A percentile compares a stretch with the other conserved stretches of the same genome.
These are phyloP conservation scores for Schizosaccharomyces lindneri DNA, from an alignment of 805 yeast genomes.

Conservation along the genomic window DNA sequence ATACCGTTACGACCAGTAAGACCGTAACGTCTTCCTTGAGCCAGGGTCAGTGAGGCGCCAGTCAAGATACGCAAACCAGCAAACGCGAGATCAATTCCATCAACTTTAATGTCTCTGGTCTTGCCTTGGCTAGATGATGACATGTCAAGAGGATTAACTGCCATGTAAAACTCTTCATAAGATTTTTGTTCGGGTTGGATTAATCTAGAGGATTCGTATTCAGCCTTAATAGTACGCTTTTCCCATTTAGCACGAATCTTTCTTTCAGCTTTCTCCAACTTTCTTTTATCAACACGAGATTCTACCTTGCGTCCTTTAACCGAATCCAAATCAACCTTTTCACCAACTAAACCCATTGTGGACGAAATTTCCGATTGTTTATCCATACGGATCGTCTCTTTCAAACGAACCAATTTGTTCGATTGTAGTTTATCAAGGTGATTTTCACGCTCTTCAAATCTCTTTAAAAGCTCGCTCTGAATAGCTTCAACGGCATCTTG, in stretches of 20 bases:
- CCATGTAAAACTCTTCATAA: conserved; percentile 83
- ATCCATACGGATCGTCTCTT: conserved; percentile 36
- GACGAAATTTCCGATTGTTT: conserved; percentile 46
- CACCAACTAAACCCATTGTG: conserved; percentile 52
- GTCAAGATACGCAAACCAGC: conserved; percentile 81
- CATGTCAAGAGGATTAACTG: conserved; percentile 82
- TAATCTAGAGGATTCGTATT: conserved; percentile 85
- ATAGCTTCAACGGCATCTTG: conserved; percentile 27
- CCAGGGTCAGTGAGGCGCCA: conserved; percentile 53
- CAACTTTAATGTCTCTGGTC: conserved; percentile 87
- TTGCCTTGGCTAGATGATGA: conserved; percentile 34
- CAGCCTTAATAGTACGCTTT: conserved; percentile 46
- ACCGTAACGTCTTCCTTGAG: conserved; percentile 90
- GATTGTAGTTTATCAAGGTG: conserved; percentile 22
- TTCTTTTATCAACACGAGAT: conserved; percentile 84
- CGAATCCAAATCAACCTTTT: conserved; percentile 66
- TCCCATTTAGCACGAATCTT: conserved; percentile 95
- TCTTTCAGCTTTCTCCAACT: conserved; percentile 87
- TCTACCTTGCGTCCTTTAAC: conserved; percentile 69
- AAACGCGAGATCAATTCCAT: conserved; percentile 76
- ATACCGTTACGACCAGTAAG: conserved; percentile 97
- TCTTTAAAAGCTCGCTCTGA: conserved; percentile 22
- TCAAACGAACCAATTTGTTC: conserved; percentile 70
- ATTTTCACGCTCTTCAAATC: conserved; percentile 30
- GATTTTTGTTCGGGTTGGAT: conserved; percentile 33